Evolutionary conservation across 345 rosid species (phyloP), one percentile per base, ranked within the genome.

Genomic region (Bruguiera sexangula): DNA sequence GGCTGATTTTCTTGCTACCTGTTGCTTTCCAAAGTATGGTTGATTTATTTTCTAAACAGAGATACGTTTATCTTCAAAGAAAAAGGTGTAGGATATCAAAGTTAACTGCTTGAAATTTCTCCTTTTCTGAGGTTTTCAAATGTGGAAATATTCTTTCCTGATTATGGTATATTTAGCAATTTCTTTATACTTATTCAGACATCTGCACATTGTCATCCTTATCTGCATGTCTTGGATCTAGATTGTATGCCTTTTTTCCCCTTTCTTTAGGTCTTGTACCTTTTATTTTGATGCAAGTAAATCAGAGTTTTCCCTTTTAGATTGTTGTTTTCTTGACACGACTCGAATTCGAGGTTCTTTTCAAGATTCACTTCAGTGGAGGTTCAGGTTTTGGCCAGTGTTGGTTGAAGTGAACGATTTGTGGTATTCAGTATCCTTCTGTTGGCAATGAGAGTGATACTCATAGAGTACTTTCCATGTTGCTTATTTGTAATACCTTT

Each of bases 391-490:
- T 73, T 76, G 80, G 84, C 76, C 66, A 75, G 74, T 79, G 71
- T 79, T 65, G 57, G 75, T 74, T 79, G 84, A 84, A 79, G 83
- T 74, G 63, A 71, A 69, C 70, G 79, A 83, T 50, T 54, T 75
- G 78, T 67, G 74, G 83, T 73, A 65, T 73, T 65, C 68, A 80
- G 87, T 88, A 84, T 85, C 91, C 91, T 86, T 71, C 77, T 65
- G 68, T 57, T 66, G 65, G 62, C 65, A 22, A 60, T 20, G 46
- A 59, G 59, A 61, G 63, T 71, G 46, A 29, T 66, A 59, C 29
- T 50, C 43, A 8, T 57, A 21, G 32, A 62, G 46, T 76, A n/a
- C 19, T 51, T 69, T 43, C 34, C 6, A 22, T 61, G 22, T 29
- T 51, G 26, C 24, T 31, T 21, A 15, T 52, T 18, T 65, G 8